Evolutionary conservation across 495 filamentous ascomycete genomes (phyloP).

Genomic region (Daldinia caldariorum): DNA sequence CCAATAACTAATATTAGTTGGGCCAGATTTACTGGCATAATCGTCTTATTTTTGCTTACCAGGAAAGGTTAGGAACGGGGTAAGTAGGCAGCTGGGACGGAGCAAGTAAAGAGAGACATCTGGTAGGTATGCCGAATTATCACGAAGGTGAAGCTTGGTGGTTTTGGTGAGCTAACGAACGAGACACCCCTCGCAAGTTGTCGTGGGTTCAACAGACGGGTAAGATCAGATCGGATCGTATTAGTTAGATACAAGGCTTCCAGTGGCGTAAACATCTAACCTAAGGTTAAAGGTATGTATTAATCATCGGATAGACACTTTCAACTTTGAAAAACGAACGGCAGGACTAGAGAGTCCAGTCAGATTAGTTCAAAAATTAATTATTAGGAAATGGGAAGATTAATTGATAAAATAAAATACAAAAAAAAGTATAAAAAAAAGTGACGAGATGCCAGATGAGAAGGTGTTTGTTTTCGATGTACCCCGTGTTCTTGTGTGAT

Average conservation of each 20-base stretch:
- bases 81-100: slow-evolving; percentile 5
- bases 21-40: slow-evolving; percentile 11
- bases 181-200: slow-evolving; percentile 20
- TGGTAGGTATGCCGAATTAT: slow-evolving; percentile 11
- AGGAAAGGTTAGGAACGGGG: slow-evolving; percentile 17
- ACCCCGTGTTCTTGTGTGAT: neutral
- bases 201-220: slow-evolving; percentile 19
- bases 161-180: slow-evolving; percentile 31
- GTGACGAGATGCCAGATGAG: slow-evolving; percentile 17
- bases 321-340: slow-evolving; percentile 29
- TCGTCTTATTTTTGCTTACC: slow-evolving; percentile 12
- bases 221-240: slow-evolving; percentile 19
- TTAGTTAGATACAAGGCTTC: slow-evolving; percentile 32
- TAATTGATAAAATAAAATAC: slow-evolving; percentile 5
- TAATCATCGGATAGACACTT: slow-evolving; percentile 18
- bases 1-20: slow-evolving; percentile 11
- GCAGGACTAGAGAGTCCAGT: slow-evolving; percentile 17
- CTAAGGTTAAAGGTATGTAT: slow-evolving; percentile 6
- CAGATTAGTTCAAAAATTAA: slow-evolving; percentile 3
- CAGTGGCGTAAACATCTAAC: neutral
- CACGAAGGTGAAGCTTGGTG: slow-evolving; percentile 30
- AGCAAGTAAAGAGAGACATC: slow-evolving; percentile 16
- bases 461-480: slow-evolving; percentile 39
- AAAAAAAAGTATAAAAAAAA: slow-evolving; percentile 1
- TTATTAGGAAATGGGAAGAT: slow-evolving; percentile 9